A percentile compares a stretch with the other conserved stretches of the same genome.
These are phyloP conservation scores for Glycine latifolia DNA, from an alignment of 306 rosid genomes.

Conservation along the genomic window DNA sequence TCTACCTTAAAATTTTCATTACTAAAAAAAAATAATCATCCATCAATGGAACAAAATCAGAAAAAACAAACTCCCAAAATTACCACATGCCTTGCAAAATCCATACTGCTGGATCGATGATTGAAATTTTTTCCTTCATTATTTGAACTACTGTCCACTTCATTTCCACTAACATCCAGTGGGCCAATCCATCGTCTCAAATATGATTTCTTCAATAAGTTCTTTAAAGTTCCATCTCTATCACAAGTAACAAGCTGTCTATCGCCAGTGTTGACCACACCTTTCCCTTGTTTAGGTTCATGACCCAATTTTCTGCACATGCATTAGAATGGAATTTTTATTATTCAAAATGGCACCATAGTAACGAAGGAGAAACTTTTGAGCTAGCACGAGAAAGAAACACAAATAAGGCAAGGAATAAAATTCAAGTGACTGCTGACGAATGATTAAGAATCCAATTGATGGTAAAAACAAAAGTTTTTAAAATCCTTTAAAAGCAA, in stretches of 20 bases:
- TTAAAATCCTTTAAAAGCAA: no score
- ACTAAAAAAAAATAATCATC: conserved; percentile 17
- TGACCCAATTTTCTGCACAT: conserved; percentile 67
- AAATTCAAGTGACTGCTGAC: background rate
- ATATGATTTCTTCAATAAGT: conserved; percentile 83
- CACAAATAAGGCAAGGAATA: conserved; percentile 3
- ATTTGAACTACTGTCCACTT: conserved; percentile 53
- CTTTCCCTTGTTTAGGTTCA: conserved; percentile 55
- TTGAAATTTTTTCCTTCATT: conserved; percentile 55
- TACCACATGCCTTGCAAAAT: conserved; percentile 79
- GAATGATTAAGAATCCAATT: conserved; percentile 32
- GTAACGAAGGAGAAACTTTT: conserved; percentile 40
- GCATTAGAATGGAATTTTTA: conserved; percentile 20
- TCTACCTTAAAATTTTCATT: background rate
- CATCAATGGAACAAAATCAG: conserved; percentile 45
- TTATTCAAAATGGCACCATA: conserved; percentile 27
- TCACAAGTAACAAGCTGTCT: conserved; percentile 58
- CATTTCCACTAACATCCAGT: conserved; percentile 61
- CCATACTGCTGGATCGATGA: conserved; percentile 69
- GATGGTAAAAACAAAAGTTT: background rate
- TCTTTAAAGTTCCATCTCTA: conserved; percentile 74
- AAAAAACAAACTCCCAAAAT: background rate
- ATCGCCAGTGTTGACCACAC: conserved; percentile 51
- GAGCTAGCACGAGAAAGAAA: conserved; percentile 34
- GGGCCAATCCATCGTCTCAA: conserved; percentile 86